Base-by-base conservation (phyloP, 345 rosid genomes). In the Syzygium aromaticum region DNA sequence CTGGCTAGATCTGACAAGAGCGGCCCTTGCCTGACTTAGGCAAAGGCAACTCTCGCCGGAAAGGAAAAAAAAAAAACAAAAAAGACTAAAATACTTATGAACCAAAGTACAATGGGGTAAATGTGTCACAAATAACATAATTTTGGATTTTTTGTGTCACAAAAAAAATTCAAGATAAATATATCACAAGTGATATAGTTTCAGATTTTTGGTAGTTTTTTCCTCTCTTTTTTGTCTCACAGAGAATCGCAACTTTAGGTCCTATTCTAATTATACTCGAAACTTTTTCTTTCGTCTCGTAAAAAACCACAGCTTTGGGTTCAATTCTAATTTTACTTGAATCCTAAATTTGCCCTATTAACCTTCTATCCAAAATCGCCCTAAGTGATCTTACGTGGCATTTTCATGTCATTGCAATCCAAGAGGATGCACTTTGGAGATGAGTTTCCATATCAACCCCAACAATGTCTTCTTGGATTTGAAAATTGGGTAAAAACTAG, bases 281-380 rank as follows among this genome's bases (percentile, higher is more conserved):
- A 57, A 4, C 15, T 25, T 11, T 5, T 57, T 57, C 11, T 57
- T 23, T 10, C 1, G 1, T 57, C 25, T 4, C 10, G 0, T 57
- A 25, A 57, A 59, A 59, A 11, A 3, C 16, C 1, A 25, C 6
- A 2, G 46, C 46, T 43, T 6, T 43, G 46, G 46, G 46, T 43
- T 43, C 46, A 6, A 4, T 43, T 43, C 46, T 43, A 11, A 25
- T 25, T 59, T 59, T 27, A 13, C 7, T 59, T 59, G 64, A 59
- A 5, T 57, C 25, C 2, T 3, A 57, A 23, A 1, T 57, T 0
- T 27, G 15, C 7, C 0, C 5, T 3, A 1, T 59, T 27, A 59
- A 2, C 64, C 12, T 6, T 25, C 5, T 5, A 0, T 25, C 1
- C 30, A 57, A 25, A 57, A 57, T 25, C 2, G 11, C 11, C 28